Conservation (phyloP, 441 rosid species). For the Brassica balearica region DNA sequence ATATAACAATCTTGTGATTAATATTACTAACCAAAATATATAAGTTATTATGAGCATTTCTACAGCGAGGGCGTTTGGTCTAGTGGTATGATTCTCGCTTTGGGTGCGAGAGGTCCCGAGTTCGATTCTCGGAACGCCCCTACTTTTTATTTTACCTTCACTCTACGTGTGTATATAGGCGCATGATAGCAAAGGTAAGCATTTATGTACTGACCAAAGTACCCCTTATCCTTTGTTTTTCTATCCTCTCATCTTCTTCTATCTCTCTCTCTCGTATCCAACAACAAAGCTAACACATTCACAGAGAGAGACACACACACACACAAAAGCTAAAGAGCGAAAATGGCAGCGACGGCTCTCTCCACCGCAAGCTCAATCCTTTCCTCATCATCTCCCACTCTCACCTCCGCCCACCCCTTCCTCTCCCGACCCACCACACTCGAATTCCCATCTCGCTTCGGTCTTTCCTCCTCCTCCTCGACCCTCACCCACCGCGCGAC, state of each 20-base stretch:
- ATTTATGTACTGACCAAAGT: neutral
- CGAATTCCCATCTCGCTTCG: slow-evolving; percentile 48
- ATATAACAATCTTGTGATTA: no score
- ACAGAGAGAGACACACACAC: slow-evolving; percentile 14
- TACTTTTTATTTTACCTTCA: no score
- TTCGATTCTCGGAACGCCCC: slow-evolving; percentile 84
- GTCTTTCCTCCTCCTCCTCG: slow-evolving; percentile 13
- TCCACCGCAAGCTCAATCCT: slow-evolving; percentile 48
- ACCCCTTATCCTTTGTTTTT: slow-evolving; percentile 46
- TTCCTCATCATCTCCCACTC: slow-evolving; percentile 37
- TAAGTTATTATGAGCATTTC: no score
- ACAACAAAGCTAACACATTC: neutral
- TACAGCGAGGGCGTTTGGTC: slow-evolving; percentile 54
- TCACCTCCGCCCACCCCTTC: slow-evolving; percentile 34
- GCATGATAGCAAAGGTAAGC: slow-evolving; percentile 17
- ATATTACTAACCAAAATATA: no score
- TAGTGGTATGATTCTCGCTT: slow-evolving; percentile 98
- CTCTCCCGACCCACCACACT: slow-evolving; percentile 26
- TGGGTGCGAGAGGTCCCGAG: slow-evolving; percentile 97
- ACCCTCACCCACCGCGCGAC: slow-evolving; percentile 49
- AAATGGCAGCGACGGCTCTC: slow-evolving; percentile 54
- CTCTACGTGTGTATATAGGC: neutral
- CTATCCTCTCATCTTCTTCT: slow-evolving; percentile 22
- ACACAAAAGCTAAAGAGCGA: slow-evolving; percentile 5
- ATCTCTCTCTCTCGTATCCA: neutral